These are phyloP conservation scores for Pleurozium schreberi DNA, from an alignment of 225 moss, liverwort and hornwort genomes.

Conservation along the genomic window DNA sequence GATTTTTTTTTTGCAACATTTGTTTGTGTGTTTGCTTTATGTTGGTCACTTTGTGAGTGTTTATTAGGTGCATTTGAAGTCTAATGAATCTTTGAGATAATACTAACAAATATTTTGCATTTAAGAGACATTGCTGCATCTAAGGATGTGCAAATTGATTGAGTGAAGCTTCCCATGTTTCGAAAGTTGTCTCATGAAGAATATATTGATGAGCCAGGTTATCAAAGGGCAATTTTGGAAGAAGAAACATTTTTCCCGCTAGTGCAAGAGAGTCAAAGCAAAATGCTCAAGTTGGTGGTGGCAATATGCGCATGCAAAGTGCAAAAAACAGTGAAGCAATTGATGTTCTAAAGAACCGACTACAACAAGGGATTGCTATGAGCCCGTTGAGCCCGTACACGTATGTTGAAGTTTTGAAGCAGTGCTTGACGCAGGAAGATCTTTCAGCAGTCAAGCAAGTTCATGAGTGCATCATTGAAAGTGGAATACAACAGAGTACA, in stretches of 20 bases:
- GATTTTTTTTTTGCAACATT: neutral
- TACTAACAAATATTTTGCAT: neutral
- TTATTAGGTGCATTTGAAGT: neutral
- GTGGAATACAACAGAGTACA: neutral
- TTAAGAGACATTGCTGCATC: neutral
- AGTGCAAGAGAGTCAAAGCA: neutral
- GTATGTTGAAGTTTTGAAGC: neutral
- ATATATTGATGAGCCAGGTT: neutral
- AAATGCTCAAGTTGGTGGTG: neutral
- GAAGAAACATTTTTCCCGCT: neutral
- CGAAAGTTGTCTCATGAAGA: neutral
- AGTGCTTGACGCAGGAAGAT: neutral
- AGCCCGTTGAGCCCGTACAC: neutral
- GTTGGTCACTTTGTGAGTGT: neutral
- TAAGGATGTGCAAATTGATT: neutral
- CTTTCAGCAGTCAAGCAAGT: neutral
- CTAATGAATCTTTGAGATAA: neutral
- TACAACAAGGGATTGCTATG: neutral
- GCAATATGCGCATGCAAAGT: neutral
- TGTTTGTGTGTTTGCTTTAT: neutral
- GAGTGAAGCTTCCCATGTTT: neutral
- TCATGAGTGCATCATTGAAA: neutral
- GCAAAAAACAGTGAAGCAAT: neutral
- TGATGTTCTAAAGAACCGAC: neutral
- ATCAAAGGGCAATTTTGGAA: neutral